Base-by-base conservation (phyloP, 306 rosid genomes). In the Malus asiatica region DNA sequence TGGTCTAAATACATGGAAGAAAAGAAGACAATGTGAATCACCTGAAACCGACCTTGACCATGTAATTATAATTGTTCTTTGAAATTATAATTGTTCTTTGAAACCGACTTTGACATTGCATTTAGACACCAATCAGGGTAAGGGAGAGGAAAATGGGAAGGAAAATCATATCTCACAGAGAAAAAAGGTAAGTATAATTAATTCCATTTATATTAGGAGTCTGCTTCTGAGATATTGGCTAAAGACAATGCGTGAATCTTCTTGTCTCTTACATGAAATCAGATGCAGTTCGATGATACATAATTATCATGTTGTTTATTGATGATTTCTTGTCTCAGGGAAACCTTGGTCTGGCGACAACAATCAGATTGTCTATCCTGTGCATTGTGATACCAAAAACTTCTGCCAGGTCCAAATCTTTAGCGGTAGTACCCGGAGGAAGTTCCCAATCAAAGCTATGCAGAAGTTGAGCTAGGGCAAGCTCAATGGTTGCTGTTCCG, bases 341-440 rank as follows among this genome's bases (percentile, higher is more conserved):
- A 77, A 79, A 80, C 79, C 44, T 77, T 4, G 89, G 89, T 68
- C 66, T 89, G 65, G 90, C 88, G 45, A 89, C 76, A 65, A 84
- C 87, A 42, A 60, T 62, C 30, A 88, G 83, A 71, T 79, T 53
- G 7, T 80, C 85, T 73, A 78, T 85, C 76, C 89, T 84, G 72
- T 87, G 93, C 91, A 81, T 89, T 69, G 89, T 83, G 79, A 91
- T 91, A 71, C 93, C 90, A 58, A 91, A 88, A 68, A 67, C 84
- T 57, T 88, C 97, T 6, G 85, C 73, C 83, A 86, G 81, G 71
- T 93, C 93, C 81, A 89, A 69, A 71, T 84, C 84, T 46, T 89
- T 57, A 4, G 85, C 77, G 22, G 78, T 14, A 33, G 71, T 61
- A 74, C 89, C 90, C 64, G 70, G 83, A 35, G 91, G 96, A 79